Evolutionary conservation across 192 early-diverging fungal species (phyloP).

Genomic region (Oehlia diaphana): DNA sequence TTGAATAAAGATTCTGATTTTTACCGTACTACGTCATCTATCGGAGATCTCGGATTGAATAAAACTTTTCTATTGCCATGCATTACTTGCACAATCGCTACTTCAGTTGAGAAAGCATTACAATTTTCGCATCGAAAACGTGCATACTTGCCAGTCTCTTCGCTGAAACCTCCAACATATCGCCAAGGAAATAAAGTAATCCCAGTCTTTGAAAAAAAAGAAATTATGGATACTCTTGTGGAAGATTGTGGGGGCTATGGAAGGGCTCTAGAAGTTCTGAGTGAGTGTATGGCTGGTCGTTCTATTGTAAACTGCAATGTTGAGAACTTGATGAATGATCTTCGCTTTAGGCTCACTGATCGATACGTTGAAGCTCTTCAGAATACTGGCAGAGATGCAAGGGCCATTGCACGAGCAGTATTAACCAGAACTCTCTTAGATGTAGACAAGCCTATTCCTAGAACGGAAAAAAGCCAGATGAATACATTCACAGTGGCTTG

Average conservation of each 20-base stretch:
- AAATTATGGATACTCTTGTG: constrained; percentile 35
- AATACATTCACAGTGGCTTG: not conserved
- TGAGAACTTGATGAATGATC: constrained; percentile 32
- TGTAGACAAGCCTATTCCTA: not conserved
- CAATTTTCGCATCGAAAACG: constrained; percentile 18
- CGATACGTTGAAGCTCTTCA: constrained; percentile 20
- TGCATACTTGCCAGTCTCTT: constrained; percentile 28
- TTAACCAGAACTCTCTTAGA: not conserved
- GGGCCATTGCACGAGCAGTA: not conserved
- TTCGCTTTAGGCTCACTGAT: constrained; percentile 24
- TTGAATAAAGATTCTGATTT: constrained; percentile 24
- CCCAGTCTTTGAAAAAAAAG: constrained; percentile 10
- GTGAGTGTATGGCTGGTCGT: not conserved
- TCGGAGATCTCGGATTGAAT: constrained; percentile 6
- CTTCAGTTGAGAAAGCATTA: constrained; percentile 18
- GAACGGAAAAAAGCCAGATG: not conserved
- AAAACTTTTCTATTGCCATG: constrained; percentile 1
- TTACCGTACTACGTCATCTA: constrained; percentile 9
- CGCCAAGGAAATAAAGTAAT: not conserved
- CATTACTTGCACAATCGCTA: constrained; percentile 26
- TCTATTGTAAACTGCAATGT: constrained; percentile 25
- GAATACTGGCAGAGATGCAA: not conserved
- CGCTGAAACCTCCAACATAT: not conserved
- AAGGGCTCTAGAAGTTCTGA: constrained; percentile 35
- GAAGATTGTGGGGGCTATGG: constrained; percentile 37